Evolutionary conservation across 2,329 filamentous ascomycete genomes (phyloP).

Genomic region (Periconia sp.): DNA sequence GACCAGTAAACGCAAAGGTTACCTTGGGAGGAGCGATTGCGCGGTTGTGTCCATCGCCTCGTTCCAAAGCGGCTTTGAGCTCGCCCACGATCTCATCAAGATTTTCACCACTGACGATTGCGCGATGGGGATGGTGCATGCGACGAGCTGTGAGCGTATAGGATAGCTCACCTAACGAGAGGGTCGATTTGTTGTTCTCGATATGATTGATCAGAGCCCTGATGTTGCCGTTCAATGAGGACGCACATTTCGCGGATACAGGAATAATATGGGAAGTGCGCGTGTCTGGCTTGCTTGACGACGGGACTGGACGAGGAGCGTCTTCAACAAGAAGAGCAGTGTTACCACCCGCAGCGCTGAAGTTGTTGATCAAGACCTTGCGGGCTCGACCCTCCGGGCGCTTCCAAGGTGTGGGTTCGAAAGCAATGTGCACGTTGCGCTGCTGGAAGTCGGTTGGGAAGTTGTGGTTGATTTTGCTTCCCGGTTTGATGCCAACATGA

Average conservation of each 20-base stretch:
- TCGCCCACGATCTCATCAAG: conserved; percentile 6
- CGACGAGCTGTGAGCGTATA: conserved; percentile 30
- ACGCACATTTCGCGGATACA: conserved; percentile 8
- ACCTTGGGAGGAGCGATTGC: conserved; percentile 6
- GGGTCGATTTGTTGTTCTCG: not conserved
- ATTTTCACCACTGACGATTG: conserved; percentile 5
- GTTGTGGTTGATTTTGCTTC: conserved; percentile 24
- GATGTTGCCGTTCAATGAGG: conserved; percentile 1
- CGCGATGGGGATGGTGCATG: conserved; percentile 21
- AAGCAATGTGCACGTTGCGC: conserved; percentile 24
- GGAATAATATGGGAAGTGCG: conserved; percentile 1
- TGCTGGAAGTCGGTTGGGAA: conserved; percentile 57
- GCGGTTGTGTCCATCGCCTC: not conserved
- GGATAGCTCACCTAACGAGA: conserved; percentile 13
- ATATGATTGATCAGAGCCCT: conserved; percentile 4
- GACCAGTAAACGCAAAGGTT: conserved; percentile 37
- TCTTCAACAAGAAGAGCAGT: conserved; percentile 31
- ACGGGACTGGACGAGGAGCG: not conserved
- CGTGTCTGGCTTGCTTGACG: conserved; percentile 10
- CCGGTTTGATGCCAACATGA: conserved; percentile 52
- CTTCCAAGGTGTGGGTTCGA: conserved; percentile 49
- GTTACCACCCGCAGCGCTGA: conserved; percentile 43
- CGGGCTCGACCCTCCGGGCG: conserved; percentile 19
- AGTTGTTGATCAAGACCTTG: conserved; percentile 38
- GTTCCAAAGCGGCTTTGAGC: not conserved